phyloP scores from a whole-genome alignment of 257 asterid genomes.

The Nicotiana tomentosiformis region DNA sequence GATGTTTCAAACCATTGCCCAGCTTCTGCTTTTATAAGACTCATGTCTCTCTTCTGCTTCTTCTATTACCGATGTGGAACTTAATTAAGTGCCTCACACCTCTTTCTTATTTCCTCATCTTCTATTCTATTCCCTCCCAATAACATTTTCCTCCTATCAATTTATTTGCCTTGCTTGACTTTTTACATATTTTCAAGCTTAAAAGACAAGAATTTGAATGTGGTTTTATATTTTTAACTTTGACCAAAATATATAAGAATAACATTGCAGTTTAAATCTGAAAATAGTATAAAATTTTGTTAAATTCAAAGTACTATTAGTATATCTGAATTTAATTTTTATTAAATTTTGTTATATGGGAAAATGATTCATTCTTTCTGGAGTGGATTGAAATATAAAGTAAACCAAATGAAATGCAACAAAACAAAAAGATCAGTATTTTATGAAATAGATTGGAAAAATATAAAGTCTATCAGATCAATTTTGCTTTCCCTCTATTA shows the following conservation, averaged over 20 bases:
- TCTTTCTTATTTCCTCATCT: neutral
- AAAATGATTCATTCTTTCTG: neutral
- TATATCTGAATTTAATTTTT: too few species aligned
- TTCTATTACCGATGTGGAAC: conserved; percentile 24
- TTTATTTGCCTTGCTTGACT: neutral
- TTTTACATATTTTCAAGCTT: neutral
- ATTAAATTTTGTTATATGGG: neutral
- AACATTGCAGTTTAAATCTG: neutral
- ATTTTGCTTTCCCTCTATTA: neutral
- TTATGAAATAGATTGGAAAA: neutral
- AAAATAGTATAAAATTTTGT: neutral
- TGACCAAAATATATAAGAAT: neutral
- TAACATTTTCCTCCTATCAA: neutral
- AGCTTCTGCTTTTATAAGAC: neutral
- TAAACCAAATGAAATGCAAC: neutral
- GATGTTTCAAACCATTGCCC: rapidly evolving
- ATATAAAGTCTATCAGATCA: neutral
- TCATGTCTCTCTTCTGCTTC: neutral
- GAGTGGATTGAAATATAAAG: neutral
- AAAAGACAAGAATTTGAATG: neutral
- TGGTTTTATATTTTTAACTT: neutral
- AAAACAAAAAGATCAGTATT: too few species aligned
- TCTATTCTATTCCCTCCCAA: neutral
- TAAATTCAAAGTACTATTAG: neutral
- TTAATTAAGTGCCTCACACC: neutral